phyloP scores from a whole-genome alignment of 2,329 filamentous ascomycete genomes.

The Zasmidium citrigriseum region DNA sequence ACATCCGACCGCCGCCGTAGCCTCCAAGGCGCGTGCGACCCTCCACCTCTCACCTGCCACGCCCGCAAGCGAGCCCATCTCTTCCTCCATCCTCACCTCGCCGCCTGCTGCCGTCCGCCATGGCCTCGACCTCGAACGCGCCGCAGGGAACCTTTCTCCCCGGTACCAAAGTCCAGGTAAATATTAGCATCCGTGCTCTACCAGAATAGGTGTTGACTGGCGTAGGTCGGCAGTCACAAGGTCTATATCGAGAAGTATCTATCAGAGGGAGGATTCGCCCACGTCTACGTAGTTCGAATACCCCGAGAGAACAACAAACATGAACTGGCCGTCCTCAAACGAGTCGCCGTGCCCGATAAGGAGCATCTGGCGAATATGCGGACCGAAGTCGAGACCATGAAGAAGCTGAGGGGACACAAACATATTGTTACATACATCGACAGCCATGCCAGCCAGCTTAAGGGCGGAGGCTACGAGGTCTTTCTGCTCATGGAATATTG shows the following conservation, averaged over 20 bases:
- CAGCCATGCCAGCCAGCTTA: conserved; percentile 92
- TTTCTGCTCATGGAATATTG: conserved; percentile 99
- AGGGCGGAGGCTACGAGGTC: conserved; percentile 93
- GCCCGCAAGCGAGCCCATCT: neutral
- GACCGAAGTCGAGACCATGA: conserved; percentile 99
- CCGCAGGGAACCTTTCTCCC: conserved; percentile 79
- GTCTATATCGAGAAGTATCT: conserved; percentile 96
- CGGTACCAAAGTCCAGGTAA: conserved; percentile 78
- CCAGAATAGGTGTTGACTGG: neutral
- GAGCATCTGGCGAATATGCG: conserved; percentile 93
- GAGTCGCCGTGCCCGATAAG: conserved; percentile 95
- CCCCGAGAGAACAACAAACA: conserved; percentile 74
- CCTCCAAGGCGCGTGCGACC: too few species aligned
- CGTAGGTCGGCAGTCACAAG: conserved; percentile 80
- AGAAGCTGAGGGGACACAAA: conserved; percentile 93
- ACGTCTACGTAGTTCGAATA: conserved; percentile 94
- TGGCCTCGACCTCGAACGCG: conserved; percentile 6
- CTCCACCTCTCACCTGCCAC: neutral
- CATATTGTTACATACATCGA: conserved; percentile 98
- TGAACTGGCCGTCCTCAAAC: conserved; percentile 83
- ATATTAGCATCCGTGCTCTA: neutral
- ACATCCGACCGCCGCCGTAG: neutral
- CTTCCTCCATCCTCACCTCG: neutral
- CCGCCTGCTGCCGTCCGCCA: conserved; percentile 1
- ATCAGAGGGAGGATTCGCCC: conserved; percentile 95